Conservation (phyloP, 176 grass and related monocot genomes). For the Oryza coarctata region DNA sequence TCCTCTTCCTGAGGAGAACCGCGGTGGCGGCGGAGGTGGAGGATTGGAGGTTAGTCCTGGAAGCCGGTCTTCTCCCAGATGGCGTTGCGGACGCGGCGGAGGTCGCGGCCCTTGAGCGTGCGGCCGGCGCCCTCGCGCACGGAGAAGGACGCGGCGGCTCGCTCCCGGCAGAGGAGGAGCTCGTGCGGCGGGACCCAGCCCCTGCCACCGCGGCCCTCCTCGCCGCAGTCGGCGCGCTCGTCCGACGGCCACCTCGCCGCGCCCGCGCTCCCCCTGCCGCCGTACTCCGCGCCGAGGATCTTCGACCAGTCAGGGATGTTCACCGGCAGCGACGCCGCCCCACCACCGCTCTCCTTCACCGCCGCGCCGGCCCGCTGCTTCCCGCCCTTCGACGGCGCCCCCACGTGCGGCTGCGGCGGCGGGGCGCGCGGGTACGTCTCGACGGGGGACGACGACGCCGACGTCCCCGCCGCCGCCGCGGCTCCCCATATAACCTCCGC, state of each 20-base stretch:
- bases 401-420: constrained; percentile 17
- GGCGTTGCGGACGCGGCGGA: constrained; percentile 93
- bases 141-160: constrained; percentile 69
- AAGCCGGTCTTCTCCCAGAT: constrained; percentile 98
- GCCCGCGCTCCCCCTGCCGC: constrained; percentile 25
- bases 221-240: background rate
- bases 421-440: constrained; percentile 28
- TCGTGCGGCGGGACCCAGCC: constrained; percentile 87
- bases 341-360: background rate
- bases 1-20: background rate
- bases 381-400: constrained; percentile 26
- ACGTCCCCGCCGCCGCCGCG: background rate
- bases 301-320: constrained; percentile 95
- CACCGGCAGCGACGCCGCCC: constrained; percentile 62
- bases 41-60: constrained; percentile 54
- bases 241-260: constrained; percentile 41
- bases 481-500: constrained; percentile 75
- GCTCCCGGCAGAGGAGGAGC: constrained; percentile 65
- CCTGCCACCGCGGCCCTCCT: background rate
- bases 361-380: background rate
- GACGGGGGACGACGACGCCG: constrained; percentile 15
- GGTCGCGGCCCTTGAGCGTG: constrained; percentile 93
- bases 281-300: constrained; percentile 64
- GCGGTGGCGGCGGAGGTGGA: background rate
- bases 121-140: constrained; percentile 81